Evolutionary conservation across 164 flowering plant genomes (phyloP), one percentile per base, ranked within the genome.

Genomic region (Liriodendron chinense): DNA sequence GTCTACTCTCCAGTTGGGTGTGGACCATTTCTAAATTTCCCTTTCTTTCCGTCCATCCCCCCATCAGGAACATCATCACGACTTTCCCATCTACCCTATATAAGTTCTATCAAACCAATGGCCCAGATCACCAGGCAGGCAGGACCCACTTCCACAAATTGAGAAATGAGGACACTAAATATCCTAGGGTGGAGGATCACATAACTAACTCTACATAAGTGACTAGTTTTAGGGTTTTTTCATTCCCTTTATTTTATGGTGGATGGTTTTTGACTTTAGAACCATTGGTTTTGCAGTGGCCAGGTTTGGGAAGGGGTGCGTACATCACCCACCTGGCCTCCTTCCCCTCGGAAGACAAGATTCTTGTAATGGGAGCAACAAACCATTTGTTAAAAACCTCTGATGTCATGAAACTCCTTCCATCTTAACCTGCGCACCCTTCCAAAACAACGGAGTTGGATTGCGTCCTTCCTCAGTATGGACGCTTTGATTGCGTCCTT

Each of bases 211-310:
- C 47, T 47, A 14, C 9, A 70, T 43, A 10, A 47, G n/a, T 22
- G 56, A 14, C 69, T 63, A 28, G 34, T 10, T 62, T n/a, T 72
- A 62, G 56, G 68, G 28, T 69, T 69, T 16, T 53, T 14, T 69
- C 71, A 10, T 69, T 47, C 43, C 43, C 21, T 34, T 18, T 18
- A 26, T 34, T 59, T 28, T 28, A 47, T 20, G 72, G 72, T 50
- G 13, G 34, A 16, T 23, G 28, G 50, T 23, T 62, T 72, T 72
- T 72, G 75, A 62, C 75, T 72, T 72, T 62, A 24, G 20, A 72
- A 63, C 75, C 68, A 72, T 47, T 34, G 57, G 34, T 62, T 62
- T 47, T 63, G 75, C 43, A 22, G 53, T 48, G 28, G 4, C 59
- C 56, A 18, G 68, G 62, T 14, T 50, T 7, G 25, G 23, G 24